These are phyloP conservation scores for Scopulariopsis brevicaulis DNA, from an alignment of 2,329 filamentous ascomycete species.

Conservation along the genomic window DNA sequence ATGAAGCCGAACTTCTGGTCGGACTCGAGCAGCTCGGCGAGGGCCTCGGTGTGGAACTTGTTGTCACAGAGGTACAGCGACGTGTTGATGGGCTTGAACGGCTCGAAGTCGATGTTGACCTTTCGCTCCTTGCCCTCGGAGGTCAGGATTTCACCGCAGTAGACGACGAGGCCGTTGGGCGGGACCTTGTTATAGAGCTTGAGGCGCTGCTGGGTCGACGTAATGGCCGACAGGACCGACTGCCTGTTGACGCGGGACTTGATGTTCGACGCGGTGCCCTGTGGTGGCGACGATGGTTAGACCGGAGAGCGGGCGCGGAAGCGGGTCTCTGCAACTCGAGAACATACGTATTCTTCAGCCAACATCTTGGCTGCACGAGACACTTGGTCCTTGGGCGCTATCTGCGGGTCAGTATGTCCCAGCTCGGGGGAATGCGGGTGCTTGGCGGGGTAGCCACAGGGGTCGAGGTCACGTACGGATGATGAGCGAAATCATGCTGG, in stretches of 20 bases:
- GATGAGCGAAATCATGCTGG: constrained; percentile 98
- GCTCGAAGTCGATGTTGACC: constrained; percentile 99
- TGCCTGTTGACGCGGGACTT: constrained; percentile 99
- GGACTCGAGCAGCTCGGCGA: constrained; percentile 93
- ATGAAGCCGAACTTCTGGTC: constrained; percentile 99
- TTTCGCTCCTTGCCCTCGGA: constrained; percentile 97
- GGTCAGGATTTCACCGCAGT: constrained; percentile 99
- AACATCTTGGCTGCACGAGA: constrained; percentile 98
- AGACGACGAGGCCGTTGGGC: constrained; percentile 92
- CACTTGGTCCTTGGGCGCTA: constrained; percentile 95
- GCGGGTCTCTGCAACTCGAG: background rate
- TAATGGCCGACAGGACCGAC: constrained; percentile 95
- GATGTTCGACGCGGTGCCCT: constrained; percentile 98
- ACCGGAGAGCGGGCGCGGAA: background rate
- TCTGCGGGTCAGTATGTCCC: background rate
- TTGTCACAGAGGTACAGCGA: constrained; percentile 99
- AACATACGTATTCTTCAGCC: constrained; percentile 95
- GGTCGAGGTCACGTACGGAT: constrained; percentile 59
- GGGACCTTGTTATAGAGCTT: constrained; percentile 99
- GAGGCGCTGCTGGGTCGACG: constrained; percentile 95
- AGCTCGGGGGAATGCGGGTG: background rate
- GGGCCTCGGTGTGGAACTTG: constrained; percentile 97
- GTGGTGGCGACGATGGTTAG: constrained; percentile 5
- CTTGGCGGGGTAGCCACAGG: background rate
- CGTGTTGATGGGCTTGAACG: constrained; percentile 99